These are phyloP conservation scores for Phytopythium montanum DNA, from an alignment of 352 stramenopile genomes.

Conservation along the genomic window DNA sequence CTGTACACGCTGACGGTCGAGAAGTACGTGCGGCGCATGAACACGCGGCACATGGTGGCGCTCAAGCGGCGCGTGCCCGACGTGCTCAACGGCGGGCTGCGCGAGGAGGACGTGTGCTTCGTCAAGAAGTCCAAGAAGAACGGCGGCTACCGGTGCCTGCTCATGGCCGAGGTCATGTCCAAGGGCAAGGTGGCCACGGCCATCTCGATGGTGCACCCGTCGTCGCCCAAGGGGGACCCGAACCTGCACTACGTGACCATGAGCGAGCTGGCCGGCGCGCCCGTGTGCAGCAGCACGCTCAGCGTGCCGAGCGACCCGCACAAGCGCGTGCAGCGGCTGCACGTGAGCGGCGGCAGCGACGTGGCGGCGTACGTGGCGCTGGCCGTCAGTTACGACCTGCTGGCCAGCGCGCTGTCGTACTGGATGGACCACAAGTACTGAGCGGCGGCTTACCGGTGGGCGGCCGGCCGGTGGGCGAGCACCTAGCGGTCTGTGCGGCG, in stretches of 20 bases:
- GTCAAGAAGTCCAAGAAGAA: slow-evolving; percentile 73
- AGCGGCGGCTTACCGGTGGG: slow-evolving; percentile 4
- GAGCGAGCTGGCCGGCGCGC: slow-evolving; percentile 69
- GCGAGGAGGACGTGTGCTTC: slow-evolving; percentile 76
- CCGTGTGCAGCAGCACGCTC: slow-evolving; percentile 71
- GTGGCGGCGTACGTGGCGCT: slow-evolving; percentile 69
- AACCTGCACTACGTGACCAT: slow-evolving; percentile 77
- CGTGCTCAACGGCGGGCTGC: slow-evolving; percentile 40
- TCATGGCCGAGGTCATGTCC: slow-evolving; percentile 82
- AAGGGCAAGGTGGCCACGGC: slow-evolving; percentile 75
- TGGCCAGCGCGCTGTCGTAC: slow-evolving; percentile 62
- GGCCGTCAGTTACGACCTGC: slow-evolving; percentile 74
- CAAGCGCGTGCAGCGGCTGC: slow-evolving; percentile 73
- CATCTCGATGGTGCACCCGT: slow-evolving; percentile 61
- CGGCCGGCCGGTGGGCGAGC: too few species aligned
- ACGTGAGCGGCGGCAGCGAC: slow-evolving; percentile 71
- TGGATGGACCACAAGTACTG: slow-evolving; percentile 79
- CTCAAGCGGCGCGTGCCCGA: slow-evolving; percentile 65
- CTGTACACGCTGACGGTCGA: slow-evolving; percentile 66
- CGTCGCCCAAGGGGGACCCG: slow-evolving; percentile 38
- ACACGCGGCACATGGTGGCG: slow-evolving; percentile 70
- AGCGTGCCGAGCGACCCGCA: slow-evolving; percentile 58
- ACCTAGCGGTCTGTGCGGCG: background rate
- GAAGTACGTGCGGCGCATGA: slow-evolving; percentile 64
- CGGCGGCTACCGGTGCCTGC: slow-evolving; percentile 61